A percentile compares a stretch with the other conserved stretches of the same genome.
These are phyloP conservation scores for Amauroascus verrucosus DNA, from an alignment of 2,329 filamentous ascomycete genomes.

Conservation along the genomic window DNA sequence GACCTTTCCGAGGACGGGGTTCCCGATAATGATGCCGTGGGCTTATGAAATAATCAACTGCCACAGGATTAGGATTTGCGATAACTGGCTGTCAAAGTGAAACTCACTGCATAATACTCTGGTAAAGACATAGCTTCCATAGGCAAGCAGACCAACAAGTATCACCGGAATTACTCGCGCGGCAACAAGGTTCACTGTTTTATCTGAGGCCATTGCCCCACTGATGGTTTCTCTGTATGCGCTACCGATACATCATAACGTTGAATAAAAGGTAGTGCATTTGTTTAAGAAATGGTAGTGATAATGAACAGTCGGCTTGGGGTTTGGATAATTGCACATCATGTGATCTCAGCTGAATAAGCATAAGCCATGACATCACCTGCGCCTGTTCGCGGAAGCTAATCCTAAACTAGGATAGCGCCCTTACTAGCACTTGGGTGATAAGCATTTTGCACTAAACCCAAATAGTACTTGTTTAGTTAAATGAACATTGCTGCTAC, in stretches of 20 bases:
- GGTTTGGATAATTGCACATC: not conserved
- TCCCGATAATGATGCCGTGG: slow-evolving; percentile 31
- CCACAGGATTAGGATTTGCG: not conserved
- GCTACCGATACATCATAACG: slow-evolving; percentile 8
- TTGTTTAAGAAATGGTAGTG: too few species aligned
- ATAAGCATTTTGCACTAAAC: too few species aligned
- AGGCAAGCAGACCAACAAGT: slow-evolving; percentile 55
- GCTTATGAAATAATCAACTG: slow-evolving; percentile 62
- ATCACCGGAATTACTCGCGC: slow-evolving; percentile 60
- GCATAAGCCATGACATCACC: not conserved
- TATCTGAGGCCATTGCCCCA: slow-evolving; percentile 28
- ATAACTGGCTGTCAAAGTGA: not conserved
- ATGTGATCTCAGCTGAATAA: not conserved
- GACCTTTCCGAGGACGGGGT: slow-evolving; percentile 38
- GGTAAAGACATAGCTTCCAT: slow-evolving; percentile 61
- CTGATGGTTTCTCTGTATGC: not conserved
- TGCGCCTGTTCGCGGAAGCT: too few species aligned
- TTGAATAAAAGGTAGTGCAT: not conserved
- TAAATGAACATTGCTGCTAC: too few species aligned
- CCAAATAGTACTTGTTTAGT: too few species aligned
- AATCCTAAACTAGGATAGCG: too few species aligned
- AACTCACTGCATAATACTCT: slow-evolving; percentile 57
- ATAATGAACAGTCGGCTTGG: not conserved
- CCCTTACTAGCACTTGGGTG: too few species aligned
- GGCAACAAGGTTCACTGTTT: slow-evolving; percentile 47